Percentiles rank a stretch among this genome's conserved stretches.
phyloP scores from a whole-genome alignment of 495 filamentous ascomycete species.

The Jackrogersella multiformis region DNA sequence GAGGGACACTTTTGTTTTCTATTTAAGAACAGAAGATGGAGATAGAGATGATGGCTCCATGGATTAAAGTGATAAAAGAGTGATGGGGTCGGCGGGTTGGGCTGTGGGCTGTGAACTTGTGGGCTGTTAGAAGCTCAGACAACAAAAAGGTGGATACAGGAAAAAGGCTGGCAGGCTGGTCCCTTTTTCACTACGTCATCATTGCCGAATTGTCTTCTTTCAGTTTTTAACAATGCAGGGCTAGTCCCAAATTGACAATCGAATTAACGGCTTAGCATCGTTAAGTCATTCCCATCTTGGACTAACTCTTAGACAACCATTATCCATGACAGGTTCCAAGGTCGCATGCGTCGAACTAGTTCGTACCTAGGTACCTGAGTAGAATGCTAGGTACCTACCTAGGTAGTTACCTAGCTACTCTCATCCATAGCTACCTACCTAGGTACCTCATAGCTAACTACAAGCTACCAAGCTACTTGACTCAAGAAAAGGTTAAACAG shows the following conservation, averaged over 20 bases:
- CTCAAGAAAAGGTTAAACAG: conserved; percentile 18
- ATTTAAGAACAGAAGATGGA: conserved; percentile 28
- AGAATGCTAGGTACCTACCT: background rate
- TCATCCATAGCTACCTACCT: conserved; percentile 4
- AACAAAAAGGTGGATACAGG: conserved; percentile 24
- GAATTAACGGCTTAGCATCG: conserved; percentile 8
- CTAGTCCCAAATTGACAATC: conserved; percentile 24
- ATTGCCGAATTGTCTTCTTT: conserved; percentile 25
- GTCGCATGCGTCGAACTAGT: conserved; percentile 22
- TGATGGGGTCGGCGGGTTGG: background rate
- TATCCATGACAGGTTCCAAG: conserved; percentile 3
- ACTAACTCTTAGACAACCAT: background rate
- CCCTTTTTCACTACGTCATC: conserved; percentile 35
- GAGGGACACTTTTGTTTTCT: conserved; percentile 19
- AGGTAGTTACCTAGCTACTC: background rate
- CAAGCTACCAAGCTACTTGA: conserved; percentile 14
- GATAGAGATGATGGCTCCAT: conserved; percentile 4
- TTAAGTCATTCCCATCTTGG: background rate
- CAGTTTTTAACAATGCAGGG: background rate
- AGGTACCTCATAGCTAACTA: background rate
- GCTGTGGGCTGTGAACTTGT: background rate
- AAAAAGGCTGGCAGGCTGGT: conserved; percentile 17
- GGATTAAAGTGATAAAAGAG: conserved; percentile 5
- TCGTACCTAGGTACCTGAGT: background rate
- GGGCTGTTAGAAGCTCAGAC: conserved; percentile 16